These are phyloP conservation scores for Diaporthe humulicola DNA, from an alignment of 2,329 filamentous ascomycete species.

Conservation along the genomic window DNA sequence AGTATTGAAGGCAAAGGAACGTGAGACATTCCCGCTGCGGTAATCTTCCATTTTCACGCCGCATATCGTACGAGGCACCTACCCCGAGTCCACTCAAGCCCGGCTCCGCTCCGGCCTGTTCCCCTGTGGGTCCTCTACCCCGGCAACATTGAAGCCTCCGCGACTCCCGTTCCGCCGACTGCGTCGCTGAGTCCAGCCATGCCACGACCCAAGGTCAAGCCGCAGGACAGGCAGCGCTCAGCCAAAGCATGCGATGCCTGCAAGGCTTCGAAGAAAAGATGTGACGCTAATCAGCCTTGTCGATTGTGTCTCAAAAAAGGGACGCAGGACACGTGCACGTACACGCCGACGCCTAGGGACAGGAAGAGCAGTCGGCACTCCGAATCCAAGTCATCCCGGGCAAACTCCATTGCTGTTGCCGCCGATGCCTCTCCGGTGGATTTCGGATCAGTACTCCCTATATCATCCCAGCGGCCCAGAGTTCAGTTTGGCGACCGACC, in stretches of 20 bases:
- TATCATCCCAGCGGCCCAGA: neutral
- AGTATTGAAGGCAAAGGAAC: neutral
- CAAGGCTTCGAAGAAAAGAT: constrained; percentile 37
- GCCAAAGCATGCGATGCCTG: constrained; percentile 35
- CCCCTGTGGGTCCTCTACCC: constrained; percentile 6
- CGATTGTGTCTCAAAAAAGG: constrained; percentile 34
- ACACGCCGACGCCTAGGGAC: constrained; percentile 29
- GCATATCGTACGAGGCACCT: neutral
- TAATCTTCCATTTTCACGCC: neutral
- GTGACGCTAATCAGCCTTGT: constrained; percentile 35
- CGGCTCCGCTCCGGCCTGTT: neutral
- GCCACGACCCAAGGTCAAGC: constrained; percentile 36
- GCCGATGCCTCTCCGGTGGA: neutral
- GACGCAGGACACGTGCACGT: constrained; percentile 32
- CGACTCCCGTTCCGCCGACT: constrained; percentile 16
- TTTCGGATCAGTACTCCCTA: neutral
- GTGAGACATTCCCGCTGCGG: neutral
- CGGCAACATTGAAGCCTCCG: constrained; percentile 15
- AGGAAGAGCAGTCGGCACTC: constrained; percentile 21
- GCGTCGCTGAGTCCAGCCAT: constrained; percentile 12
- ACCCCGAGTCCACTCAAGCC: neutral
- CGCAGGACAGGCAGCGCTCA: constrained; percentile 38
- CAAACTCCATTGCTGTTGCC: constrained; percentile 18
- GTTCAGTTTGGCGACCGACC: neutral
- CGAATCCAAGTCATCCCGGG: neutral